phyloP scores from a whole-genome alignment of 805 yeast genomes.

The Priceomyces medius region DNA sequence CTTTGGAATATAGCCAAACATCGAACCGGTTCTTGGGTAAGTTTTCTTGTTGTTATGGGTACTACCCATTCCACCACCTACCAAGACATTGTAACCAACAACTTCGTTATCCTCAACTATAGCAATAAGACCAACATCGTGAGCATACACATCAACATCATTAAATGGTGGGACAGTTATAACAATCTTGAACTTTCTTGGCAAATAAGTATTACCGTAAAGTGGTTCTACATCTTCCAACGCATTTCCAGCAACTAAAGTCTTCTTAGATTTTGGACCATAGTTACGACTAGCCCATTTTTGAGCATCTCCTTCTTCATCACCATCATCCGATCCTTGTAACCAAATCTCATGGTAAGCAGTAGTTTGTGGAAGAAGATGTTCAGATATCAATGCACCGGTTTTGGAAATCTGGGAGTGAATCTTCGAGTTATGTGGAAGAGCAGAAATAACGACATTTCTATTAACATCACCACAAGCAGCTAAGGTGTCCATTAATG shows the following conservation, averaged over 20 bases:
- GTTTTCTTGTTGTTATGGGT: constrained; percentile 97
- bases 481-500: constrained; percentile 89
- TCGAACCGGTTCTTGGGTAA: constrained; percentile 90
- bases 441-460: constrained; percentile 90
- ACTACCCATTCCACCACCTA: constrained; percentile 99
- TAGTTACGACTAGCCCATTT: constrained; percentile 63
- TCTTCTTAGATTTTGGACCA: constrained; percentile 80
- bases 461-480: constrained; percentile 99
- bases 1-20: constrained; percentile 70
- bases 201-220: constrained; percentile 83
- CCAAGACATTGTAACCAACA: constrained; percentile 81
- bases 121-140: constrained; percentile 90
- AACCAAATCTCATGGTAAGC: constrained; percentile 98
- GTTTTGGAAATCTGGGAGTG: constrained; percentile 70
- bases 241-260: constrained; percentile 83
- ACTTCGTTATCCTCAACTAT: constrained; percentile 69
- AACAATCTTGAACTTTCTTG: constrained; percentile 93
- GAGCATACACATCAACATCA: constrained; percentile 95
- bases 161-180: constrained; percentile 94
- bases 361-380: constrained; percentile 84
- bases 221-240: constrained; percentile 81
- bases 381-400: constrained; percentile 70
- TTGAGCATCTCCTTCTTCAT: constrained; percentile 62
- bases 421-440: constrained; percentile 79
- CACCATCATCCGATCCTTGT: constrained; percentile 76